Evolutionary conservation across 164 flowering plant species (phyloP).

Genomic region (Aristolochia fimbriata): DNA sequence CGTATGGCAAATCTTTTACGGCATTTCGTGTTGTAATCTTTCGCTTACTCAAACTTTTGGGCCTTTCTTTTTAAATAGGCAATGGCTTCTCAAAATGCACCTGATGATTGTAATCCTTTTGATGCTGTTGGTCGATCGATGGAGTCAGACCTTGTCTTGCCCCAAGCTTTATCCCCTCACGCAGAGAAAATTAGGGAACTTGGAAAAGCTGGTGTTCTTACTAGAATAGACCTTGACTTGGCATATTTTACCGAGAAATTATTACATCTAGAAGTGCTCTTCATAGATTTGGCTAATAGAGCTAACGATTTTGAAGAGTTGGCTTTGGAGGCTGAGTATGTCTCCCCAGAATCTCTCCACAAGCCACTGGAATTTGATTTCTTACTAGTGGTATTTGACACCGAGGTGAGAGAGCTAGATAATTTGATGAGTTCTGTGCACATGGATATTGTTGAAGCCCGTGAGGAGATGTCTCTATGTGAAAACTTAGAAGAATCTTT

Average conservation of each 20-base stretch:
- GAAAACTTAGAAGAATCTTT: slow-evolving; percentile 26
- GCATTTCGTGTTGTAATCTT: no score
- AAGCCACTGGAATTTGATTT: slow-evolving; percentile 63
- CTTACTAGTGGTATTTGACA: slow-evolving; percentile 54
- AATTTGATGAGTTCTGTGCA: slow-evolving; percentile 33
- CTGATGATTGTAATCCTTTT: background rate
- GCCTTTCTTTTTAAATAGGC: background rate
- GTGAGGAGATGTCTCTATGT: slow-evolving; percentile 29
- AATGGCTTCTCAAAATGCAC: slow-evolving; percentile 1
- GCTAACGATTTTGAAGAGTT: slow-evolving; percentile 67
- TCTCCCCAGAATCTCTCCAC: slow-evolving; percentile 26
- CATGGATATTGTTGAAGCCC: slow-evolving; percentile 33
- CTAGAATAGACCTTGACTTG: slow-evolving; percentile 54
- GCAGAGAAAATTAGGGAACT: slow-evolving; percentile 35
- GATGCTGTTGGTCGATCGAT: slow-evolving; percentile 17
- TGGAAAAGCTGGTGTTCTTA: slow-evolving; percentile 30
- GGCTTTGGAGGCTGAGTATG: slow-evolving; percentile 23
- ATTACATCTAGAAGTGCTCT: slow-evolving; percentile 53
- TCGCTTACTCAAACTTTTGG: no score
- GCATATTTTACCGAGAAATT: slow-evolving; percentile 74
- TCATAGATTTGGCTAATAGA: slow-evolving; percentile 57
- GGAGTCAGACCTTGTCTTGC: slow-evolving; percentile 14
- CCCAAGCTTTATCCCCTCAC: slow-evolving; percentile 27
- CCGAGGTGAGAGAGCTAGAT: slow-evolving; percentile 58
- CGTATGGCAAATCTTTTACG: no score